Evolutionary conservation across 2,329 filamentous ascomycete species (phyloP), one percentile per base, ranked within the genome.

Genomic region (Immersiporthe knoxdaviesiana): DNA sequence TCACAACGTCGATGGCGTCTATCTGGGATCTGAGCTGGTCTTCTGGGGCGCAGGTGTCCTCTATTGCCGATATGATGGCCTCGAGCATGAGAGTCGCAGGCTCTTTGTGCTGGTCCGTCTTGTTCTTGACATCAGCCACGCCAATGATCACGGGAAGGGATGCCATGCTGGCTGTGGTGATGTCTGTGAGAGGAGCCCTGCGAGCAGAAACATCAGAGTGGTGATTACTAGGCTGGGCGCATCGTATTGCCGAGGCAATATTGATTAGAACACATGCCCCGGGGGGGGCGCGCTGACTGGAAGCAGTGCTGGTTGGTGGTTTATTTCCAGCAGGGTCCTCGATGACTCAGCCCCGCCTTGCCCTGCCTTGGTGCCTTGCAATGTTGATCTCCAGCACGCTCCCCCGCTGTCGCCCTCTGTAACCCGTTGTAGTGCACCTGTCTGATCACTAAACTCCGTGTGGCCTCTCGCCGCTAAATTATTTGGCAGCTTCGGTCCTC

Each of bases 111-210:
- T 88, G 82, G 70, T 83, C 78, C 5, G 86, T 86, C 63, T 84
- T 83, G 75, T 91, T 90, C 70, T 86, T 84, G 71, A 89, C 77
- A 74, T 91, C 89, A 67, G 83, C 88, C 0, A 91, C 85, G 39
- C 88, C 89, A 63, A 91, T 82, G 37, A 91, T 84, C 30, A 91
- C 78, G 0, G 89, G 89, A 8, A 61, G 62, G 47, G 30, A 30
- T 16, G 64, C 44, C 70, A 71, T 69, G 5, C 4, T 60, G 21
- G 30, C 1, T 37, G 6, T 7, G 27, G 32, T 47, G 44, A 8
- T 10, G n/a, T 21, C 11, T 2, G 44, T 18, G 18, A 18, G 35
- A n/a, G n/a, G 1, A 30, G 27, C 12, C 14, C 52, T 6, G 14
- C 27, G 16, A 30, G 27, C n/a, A 56, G 2, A 21, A 47, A 47